Percentiles rank a stretch among this genome's conserved stretches.
phyloP scores from a whole-genome alignment of 179 eudicot genomes.

The Nepenthes alata region DNA sequence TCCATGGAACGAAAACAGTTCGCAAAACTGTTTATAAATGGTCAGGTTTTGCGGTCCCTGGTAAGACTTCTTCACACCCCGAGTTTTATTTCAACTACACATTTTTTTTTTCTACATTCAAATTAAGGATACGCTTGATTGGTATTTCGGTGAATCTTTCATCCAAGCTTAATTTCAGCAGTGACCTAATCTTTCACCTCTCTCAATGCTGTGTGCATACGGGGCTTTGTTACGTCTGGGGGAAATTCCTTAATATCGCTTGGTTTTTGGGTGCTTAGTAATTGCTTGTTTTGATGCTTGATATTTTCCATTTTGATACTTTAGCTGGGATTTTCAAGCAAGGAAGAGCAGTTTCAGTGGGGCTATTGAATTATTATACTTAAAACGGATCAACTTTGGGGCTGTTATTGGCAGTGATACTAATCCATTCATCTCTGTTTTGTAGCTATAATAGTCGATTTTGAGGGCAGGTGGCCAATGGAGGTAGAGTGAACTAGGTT shows the following conservation, averaged over 20 bases:
- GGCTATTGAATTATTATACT: no score
- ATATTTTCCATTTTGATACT: no score
- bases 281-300: neutral
- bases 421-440: no score
- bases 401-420: no score
- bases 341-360: no score
- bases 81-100: neutral
- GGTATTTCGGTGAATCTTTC: neutral
- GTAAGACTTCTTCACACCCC: constrained; percentile 6
- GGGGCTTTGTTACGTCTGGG: no score
- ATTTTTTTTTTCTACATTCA: neutral
- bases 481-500: no score
- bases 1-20: constrained; percentile 18
- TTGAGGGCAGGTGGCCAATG: no score
- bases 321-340: no score
- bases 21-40: constrained; percentile 18
- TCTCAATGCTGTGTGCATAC: no score
- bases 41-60: constrained; percentile 17
- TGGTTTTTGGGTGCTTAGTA: neutral
- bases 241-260: neutral
- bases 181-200: neutral
- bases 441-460: no score
- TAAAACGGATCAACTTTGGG: no score
- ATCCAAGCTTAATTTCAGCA: neutral
- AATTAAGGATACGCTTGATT: neutral